Evolutionary conservation across 2,329 filamentous ascomycete species (phyloP).

Genomic region (Verticillium albo-atrum): DNA sequence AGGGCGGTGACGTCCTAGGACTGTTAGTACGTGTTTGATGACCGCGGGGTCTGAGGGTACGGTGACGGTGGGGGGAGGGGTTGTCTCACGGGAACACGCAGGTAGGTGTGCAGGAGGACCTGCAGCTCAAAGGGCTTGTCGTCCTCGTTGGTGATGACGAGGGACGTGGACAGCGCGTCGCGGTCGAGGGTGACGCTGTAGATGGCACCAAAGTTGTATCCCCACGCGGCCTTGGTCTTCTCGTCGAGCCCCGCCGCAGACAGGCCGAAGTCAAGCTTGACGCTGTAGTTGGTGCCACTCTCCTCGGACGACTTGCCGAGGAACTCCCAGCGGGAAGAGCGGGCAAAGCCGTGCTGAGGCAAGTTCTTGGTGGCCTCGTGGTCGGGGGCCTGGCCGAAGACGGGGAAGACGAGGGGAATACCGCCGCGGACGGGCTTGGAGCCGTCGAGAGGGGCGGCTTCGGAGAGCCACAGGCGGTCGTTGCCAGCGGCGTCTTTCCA

Average conservation of each 20-base stretch:
- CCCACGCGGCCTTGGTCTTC: slow-evolving; percentile 70
- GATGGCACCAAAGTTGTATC: slow-evolving; percentile 80
- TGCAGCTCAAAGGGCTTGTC: slow-evolving; percentile 83
- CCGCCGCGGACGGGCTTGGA: slow-evolving; percentile 87
- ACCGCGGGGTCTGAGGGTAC: neutral
- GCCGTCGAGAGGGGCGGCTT: slow-evolving; percentile 76
- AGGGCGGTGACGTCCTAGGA: slow-evolving; percentile 74
- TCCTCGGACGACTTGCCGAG: slow-evolving; percentile 70
- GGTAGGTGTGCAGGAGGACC: slow-evolving; percentile 86
- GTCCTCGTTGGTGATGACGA: slow-evolving; percentile 88
- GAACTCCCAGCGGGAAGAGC: slow-evolving; percentile 88
- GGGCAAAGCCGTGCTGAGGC: slow-evolving; percentile 92
- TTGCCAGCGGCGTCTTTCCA: slow-evolving; percentile 80
- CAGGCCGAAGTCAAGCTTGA: slow-evolving; percentile 96
- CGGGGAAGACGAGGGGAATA: slow-evolving; percentile 87
- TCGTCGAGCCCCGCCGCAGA: slow-evolving; percentile 67
- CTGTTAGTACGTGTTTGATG: neutral
- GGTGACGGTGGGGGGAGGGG: no score
- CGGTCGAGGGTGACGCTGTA: slow-evolving; percentile 86
- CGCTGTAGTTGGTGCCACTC: slow-evolving; percentile 53
- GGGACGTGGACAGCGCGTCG: slow-evolving; percentile 70
- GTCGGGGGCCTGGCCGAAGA: slow-evolving; percentile 78
- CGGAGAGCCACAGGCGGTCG: slow-evolving; percentile 85
- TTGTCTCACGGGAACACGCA: slow-evolving; percentile 69
- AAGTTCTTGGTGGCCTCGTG: slow-evolving; percentile 75